These are phyloP conservation scores for Cymbidium sinense DNA, from an alignment of 106 monocot genomes.

Conservation along the genomic window DNA sequence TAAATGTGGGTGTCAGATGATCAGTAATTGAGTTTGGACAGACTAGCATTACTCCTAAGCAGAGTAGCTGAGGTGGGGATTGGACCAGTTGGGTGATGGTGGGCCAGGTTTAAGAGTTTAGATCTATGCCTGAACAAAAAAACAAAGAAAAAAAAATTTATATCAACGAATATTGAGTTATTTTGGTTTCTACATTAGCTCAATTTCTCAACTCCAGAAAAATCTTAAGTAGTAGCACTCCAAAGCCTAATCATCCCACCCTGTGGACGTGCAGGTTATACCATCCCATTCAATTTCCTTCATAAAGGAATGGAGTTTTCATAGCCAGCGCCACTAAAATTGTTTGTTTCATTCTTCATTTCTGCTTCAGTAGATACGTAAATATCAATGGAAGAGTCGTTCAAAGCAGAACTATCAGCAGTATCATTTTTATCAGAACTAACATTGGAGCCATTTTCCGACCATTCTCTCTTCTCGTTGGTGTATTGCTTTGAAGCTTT, in stretches of 20 bases:
- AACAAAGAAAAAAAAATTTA: no score
- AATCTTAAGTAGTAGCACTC: background rate
- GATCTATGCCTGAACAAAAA: no score
- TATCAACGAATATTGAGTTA: no score
- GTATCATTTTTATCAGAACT: background rate
- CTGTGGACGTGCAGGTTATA: background rate
- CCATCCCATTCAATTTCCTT: background rate
- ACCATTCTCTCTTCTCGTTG: background rate
- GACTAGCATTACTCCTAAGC: no score
- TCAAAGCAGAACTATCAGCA: background rate
- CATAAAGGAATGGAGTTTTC: no score
- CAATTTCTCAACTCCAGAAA: background rate
- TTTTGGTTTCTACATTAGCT: no score
- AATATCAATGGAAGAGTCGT: background rate
- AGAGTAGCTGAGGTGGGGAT: no score
- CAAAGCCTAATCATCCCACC: conserved; percentile 8
- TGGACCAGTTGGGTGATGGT: no score
- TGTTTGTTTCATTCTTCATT: no score
- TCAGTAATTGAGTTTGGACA: no score
- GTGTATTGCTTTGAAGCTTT: background rate
- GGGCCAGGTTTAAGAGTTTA: no score
- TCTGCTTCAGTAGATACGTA: background rate
- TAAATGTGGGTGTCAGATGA: no score
- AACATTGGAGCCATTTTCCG: background rate
- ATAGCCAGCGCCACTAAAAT: background rate